phyloP scores from a whole-genome alignment of 179 eudicot genomes.

The Gypsophila paniculata region DNA sequence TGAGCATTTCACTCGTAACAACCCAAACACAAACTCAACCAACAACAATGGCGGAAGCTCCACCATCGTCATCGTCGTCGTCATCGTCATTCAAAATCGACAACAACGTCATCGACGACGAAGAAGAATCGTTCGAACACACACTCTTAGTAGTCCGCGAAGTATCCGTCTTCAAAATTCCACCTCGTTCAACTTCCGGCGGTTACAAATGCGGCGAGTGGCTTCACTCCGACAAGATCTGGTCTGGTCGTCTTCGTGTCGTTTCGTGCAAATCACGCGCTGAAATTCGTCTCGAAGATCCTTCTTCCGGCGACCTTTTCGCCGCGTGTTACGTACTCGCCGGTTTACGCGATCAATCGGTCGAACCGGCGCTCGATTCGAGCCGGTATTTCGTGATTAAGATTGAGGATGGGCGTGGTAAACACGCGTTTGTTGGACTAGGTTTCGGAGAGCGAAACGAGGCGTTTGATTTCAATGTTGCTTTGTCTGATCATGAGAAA shows the following conservation, averaged over 20 bases:
- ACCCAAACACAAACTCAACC: background rate
- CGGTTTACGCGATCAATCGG: slow-evolving; percentile 68
- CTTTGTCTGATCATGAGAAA: slow-evolving; percentile 91
- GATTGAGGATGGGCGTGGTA: slow-evolving; percentile 93
- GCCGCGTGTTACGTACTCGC: slow-evolving; percentile 81
- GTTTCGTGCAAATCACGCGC: slow-evolving; percentile 72
- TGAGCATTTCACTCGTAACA: no score
- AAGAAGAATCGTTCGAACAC: slow-evolving; percentile 87
- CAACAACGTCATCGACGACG: slow-evolving; percentile 31
- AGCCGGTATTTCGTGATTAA: slow-evolving; percentile 78
- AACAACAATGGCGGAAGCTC: slow-evolving; percentile 21
- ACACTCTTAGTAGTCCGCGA: slow-evolving; percentile 91
- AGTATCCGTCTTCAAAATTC: slow-evolving; percentile 87
- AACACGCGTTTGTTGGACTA: slow-evolving; percentile 83
- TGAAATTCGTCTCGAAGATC: slow-evolving; percentile 95
- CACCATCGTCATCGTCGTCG: slow-evolving; percentile 16
- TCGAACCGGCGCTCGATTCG: slow-evolving; percentile 84
- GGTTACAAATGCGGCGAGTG: slow-evolving; percentile 99
- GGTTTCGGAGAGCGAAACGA: slow-evolving; percentile 90
- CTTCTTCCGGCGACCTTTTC: slow-evolving; percentile 76
- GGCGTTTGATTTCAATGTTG: slow-evolving; percentile 97
- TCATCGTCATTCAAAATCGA: background rate
- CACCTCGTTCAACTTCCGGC: slow-evolving; percentile 83
- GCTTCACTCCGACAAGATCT: slow-evolving; percentile 96
- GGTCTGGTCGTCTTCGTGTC: slow-evolving; percentile 93